Conservation (phyloP, 148 eudicot genomes). For the Spergularia marina region DNA sequence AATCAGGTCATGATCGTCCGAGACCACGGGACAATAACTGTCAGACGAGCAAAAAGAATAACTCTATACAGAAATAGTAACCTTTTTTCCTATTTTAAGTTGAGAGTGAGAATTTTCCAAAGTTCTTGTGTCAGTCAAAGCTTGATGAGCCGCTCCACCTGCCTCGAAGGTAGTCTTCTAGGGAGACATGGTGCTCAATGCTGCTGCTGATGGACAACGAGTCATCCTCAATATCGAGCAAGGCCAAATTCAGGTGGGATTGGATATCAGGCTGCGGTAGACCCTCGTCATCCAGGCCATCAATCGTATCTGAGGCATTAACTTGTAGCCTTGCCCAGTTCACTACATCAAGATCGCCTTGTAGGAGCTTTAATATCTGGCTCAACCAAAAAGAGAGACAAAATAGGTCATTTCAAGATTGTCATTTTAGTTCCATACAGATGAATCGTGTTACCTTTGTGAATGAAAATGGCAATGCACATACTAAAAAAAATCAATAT, state of each 20-base stretch:
- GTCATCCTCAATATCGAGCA: conserved; percentile 79
- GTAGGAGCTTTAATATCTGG: conserved; percentile 79
- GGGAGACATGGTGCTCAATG: conserved; percentile 63
- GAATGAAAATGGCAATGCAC: background rate
- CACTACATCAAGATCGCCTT: conserved; percentile 58
- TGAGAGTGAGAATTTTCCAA: background rate
- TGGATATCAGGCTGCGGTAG: conserved; percentile 57
- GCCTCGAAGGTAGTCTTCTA: conserved; percentile 82
- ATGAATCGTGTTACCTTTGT: too few species aligned
- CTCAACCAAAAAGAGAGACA: background rate
- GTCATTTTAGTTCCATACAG: background rate
- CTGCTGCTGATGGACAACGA: conserved; percentile 81
- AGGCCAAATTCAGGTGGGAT: conserved; percentile 78
- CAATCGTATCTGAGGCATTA: conserved; percentile 39
- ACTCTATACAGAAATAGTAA: conserved; percentile 22
- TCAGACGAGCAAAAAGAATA: background rate
- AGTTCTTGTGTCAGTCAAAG: conserved; percentile 43
- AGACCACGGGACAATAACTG: background rate
- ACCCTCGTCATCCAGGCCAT: conserved; percentile 48
- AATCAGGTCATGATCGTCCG: background rate
- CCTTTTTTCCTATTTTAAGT: conserved; percentile 9
- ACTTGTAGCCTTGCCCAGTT: conserved; percentile 77
- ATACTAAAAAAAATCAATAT: background rate
- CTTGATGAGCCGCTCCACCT: conserved; percentile 94
- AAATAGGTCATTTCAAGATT: background rate